Base-by-base conservation (phyloP, 495 filamentous ascomycete genomes). In the Cairneyella variabilis region DNA sequence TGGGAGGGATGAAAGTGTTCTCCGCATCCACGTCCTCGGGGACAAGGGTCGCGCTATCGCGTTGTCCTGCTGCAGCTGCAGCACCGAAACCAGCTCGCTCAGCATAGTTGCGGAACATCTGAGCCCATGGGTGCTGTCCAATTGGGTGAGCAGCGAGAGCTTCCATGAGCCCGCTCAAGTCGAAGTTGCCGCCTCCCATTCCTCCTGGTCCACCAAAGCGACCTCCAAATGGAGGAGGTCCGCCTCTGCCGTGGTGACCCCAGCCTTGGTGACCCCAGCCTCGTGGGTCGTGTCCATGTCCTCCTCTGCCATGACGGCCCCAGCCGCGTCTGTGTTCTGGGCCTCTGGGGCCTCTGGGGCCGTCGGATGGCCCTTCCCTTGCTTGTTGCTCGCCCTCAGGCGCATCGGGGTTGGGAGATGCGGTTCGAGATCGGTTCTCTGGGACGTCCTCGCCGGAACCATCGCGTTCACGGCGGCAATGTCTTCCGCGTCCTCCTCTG, bases 1-100 rank as follows among this genome's bases (percentile, higher is more conserved):
- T 74, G 3, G 79, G 75, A 3, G 89, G 89, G 4, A 60, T 63
- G 64, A 90, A 90, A 53, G 79, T 76, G 48, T 63, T 69, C 54
- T 50, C 70, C 2, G 69, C 63, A 48, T 65, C 69, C 47, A 28
- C 66, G 6, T 72, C 64, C 53, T 58, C 38, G 48, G 55, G 50
- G 34, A 47, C 42, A 22, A 41, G 37, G 14, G 45, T 61, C 26
- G 53, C 59, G 39, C 60, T 60, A 18, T 49, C 64, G 39, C 48
- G 40, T 51, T 62, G 59, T n/a, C n/a, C n/a, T n/a, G n/a, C n/a
- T n/a, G n/a, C n/a, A n/a, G n/a, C n/a, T n/a, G n/a, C n/a, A 49
- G 42, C 65, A 17, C 43, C 63, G n/a, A 49, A 21, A 37, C 56
- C 53, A 43, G 54, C 49, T 27, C 66, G 66, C n/a, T 70, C 65